phyloP scores from a whole-genome alignment of 176 grass and related monocot species.

The Chloris gayana region DNA sequence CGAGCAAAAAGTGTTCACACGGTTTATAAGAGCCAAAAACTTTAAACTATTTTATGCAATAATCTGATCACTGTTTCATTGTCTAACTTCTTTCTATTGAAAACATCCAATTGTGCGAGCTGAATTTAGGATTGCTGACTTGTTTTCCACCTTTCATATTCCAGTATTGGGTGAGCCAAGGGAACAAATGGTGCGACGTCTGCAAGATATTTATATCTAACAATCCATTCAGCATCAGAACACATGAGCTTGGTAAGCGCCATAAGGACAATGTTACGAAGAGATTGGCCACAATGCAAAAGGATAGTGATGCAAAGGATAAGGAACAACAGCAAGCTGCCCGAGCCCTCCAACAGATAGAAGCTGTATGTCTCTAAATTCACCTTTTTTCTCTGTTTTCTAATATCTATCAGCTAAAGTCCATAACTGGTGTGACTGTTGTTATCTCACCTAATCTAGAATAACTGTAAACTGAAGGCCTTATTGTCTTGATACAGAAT shows the following conservation, averaged over 20 bases:
- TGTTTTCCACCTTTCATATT: conserved; percentile 31
- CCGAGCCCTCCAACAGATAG: conserved; percentile 82
- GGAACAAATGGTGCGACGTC: conserved; percentile 98
- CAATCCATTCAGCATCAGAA: conserved; percentile 85
- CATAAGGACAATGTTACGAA: conserved; percentile 94
- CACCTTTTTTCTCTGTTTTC: neutral
- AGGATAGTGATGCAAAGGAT: conserved; percentile 77
- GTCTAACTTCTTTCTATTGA: neutral
- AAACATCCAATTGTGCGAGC: neutral
- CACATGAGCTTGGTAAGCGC: conserved; percentile 91
- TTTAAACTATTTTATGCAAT: neutral
- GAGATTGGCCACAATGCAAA: conserved; percentile 76
- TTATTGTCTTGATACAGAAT: neutral
- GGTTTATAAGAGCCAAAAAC: neutral
- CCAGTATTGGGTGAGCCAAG: conserved; percentile 99
- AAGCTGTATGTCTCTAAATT: conserved; percentile 58
- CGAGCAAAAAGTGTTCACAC: neutral
- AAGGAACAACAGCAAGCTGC: conserved; percentile 82
- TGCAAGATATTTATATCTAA: conserved; percentile 91
- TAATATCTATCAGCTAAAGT: neutral
- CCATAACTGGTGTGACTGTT: neutral
- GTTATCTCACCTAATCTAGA: neutral
- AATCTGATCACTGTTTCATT: neutral
- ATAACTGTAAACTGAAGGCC: neutral
- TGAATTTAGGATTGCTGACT: conserved; percentile 2